phyloP scores from a whole-genome alignment of 192 early-diverging fungal species.

The Mortierella hygrophila region DNA sequence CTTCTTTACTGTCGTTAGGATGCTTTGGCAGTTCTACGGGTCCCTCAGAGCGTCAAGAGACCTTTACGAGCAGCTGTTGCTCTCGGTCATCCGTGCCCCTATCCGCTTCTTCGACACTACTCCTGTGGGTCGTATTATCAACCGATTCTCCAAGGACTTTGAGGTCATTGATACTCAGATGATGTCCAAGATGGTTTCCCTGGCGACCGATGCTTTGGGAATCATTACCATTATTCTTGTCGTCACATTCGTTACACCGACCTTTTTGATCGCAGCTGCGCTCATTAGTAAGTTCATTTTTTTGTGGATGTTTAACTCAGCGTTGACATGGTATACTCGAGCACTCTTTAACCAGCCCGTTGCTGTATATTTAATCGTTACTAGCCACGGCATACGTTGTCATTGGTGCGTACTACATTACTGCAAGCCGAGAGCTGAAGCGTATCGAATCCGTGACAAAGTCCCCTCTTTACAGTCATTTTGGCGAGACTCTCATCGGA shows the following conservation, averaged over 20 bases:
- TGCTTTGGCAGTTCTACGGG: constrained; percentile 61
- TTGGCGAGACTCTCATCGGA: constrained; percentile 83
- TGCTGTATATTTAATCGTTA: constrained; percentile 48
- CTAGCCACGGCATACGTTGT: constrained; percentile 59
- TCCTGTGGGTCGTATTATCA: constrained; percentile 89
- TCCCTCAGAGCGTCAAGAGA: constrained; percentile 68
- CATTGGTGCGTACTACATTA: constrained; percentile 49
- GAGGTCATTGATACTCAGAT: constrained; percentile 78
- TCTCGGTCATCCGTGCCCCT: constrained; percentile 73
- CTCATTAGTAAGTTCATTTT: constrained; percentile 54
- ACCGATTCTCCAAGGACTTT: constrained; percentile 92
- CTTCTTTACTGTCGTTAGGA: constrained; percentile 55
- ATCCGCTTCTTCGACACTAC: constrained; percentile 92
- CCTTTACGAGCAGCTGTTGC: constrained; percentile 70
- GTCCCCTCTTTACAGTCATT: constrained; percentile 83
- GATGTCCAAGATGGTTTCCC: constrained; percentile 64
- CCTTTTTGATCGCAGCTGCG: constrained; percentile 70
- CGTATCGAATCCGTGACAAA: constrained; percentile 82
- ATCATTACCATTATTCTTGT: constrained; percentile 66
- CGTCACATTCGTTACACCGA: constrained; percentile 72
- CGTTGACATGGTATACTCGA: background rate
- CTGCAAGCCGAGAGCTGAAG: constrained; percentile 84
- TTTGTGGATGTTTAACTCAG: background rate
- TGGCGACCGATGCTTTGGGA: constrained; percentile 61
- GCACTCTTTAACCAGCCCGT: background rate